phyloP scores from a whole-genome alignment of 116 monocot species.

The Trichopus zeylanicus region DNA sequence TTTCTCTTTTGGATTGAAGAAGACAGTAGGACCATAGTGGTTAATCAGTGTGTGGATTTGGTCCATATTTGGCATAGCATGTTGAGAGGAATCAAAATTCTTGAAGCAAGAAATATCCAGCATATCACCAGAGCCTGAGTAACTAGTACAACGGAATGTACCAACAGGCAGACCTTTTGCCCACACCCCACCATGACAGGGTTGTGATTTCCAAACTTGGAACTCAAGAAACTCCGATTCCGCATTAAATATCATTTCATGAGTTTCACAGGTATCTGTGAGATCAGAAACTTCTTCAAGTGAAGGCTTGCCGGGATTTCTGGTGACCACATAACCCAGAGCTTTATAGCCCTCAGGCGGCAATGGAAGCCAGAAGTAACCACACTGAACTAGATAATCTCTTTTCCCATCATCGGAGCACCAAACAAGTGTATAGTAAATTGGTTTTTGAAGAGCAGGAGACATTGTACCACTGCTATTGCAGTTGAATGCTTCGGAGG shows the following conservation, averaged over 20 bases:
- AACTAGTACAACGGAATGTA: conserved; percentile 56
- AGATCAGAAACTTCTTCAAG: conserved; percentile 73
- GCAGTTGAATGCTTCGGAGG: background rate
- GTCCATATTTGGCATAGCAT: conserved; percentile 76
- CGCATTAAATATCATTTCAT: conserved; percentile 30
- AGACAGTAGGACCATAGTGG: conserved; percentile 76
- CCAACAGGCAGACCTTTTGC: conserved; percentile 59
- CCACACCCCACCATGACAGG: conserved; percentile 56
- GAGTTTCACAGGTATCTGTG: conserved; percentile 52
- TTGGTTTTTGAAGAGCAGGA: conserved; percentile 54
- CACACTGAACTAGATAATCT: conserved; percentile 28
- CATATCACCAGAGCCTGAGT: conserved; percentile 13
- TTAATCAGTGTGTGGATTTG: conserved; percentile 66
- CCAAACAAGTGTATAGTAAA: conserved; percentile 79
- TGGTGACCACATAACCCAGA: conserved; percentile 67
- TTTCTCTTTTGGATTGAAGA: conserved; percentile 77
- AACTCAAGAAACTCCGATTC: conserved; percentile 12
- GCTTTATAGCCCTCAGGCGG: conserved; percentile 72
- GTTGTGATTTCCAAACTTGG: conserved; percentile 48
- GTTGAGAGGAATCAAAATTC: conserved; percentile 37
- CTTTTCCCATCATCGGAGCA: conserved; percentile 35
- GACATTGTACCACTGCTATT: background rate
- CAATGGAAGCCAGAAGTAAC: conserved; percentile 73
- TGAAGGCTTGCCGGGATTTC: conserved; percentile 49
- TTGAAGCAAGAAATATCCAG: conserved; percentile 50